Base-by-base conservation (phyloP, 306 rosid species). In the Sphenostylis stenocarpa region DNA sequence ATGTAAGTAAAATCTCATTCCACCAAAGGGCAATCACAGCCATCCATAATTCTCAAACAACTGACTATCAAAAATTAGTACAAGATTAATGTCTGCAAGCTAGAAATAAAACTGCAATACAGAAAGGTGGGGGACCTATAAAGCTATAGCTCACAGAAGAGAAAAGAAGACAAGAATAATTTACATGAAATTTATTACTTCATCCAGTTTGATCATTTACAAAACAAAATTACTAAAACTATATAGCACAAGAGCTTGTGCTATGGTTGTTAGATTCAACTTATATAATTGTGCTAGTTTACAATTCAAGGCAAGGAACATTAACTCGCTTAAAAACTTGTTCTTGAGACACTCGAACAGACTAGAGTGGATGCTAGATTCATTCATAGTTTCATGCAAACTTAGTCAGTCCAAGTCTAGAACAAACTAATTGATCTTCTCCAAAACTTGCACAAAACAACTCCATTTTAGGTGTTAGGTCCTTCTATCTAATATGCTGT, bases 41-140 rank as follows among this genome's bases (percentile, higher is more conserved):
- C n/a, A n/a, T n/a, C 28, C 33, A 57, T 20, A 23, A 67, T 33
- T 55, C 38, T 21, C 56, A 71, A 64, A 57, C 23, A 64, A 48
- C 4, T 55, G 65, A 45, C 39, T 17, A 62, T 2, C 5, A 44
- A 53, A 56, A 77, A 9, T 33, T 34, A 36, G 7, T n/a, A 13
- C 7, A 55, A 34, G 33, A 72, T 19, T 31, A 64, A 48, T 26
- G 56, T 66, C 76, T 26, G 23, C 68, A 60, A 83, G 48, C 70
- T 70, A 39, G 58, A 15, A 34, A 60, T 8, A 39, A 70, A 64
- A 75, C 51, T 39, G 24, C 56, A 63, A 53, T 3, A 56, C 41
- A 23, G 52, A 65, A 65, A 17, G 36, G 13, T 31, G 47, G 38
- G 33, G 13, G 38, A 29, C 38, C 9, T 34, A 26, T 1, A 26